Evolutionary conservation across 2,329 filamentous ascomycete genomes (phyloP).

Genomic region (Penicillium italicum): DNA sequence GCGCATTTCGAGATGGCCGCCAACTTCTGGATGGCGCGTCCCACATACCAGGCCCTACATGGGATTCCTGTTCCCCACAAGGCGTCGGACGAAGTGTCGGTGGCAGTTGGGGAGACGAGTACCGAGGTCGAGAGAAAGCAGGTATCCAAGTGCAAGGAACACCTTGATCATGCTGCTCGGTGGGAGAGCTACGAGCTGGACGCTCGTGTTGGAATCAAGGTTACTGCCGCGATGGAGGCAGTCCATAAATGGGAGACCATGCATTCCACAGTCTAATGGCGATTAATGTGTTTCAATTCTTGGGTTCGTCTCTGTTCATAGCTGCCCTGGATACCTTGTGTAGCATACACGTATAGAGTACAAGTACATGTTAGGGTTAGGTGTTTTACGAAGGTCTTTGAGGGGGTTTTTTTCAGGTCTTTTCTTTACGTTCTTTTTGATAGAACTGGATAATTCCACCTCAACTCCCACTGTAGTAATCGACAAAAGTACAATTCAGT

Average conservation of each 20-base stretch:
- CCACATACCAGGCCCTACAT: slow-evolving; percentile 38
- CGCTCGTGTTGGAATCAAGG: slow-evolving; percentile 51
- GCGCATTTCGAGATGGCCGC: slow-evolving; percentile 85
- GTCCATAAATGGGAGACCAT: slow-evolving; percentile 42
- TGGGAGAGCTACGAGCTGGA: slow-evolving; percentile 63
- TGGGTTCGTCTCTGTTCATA: background rate
- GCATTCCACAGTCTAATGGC: slow-evolving; percentile 17
- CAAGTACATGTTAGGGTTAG: background rate
- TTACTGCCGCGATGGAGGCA: slow-evolving; percentile 46
- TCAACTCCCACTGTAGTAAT: too few species aligned
- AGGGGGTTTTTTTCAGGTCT: background rate
- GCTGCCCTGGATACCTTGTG: background rate
- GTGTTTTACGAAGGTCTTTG: background rate
- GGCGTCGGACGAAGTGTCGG: slow-evolving; percentile 1
- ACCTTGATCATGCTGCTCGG: slow-evolving; percentile 54
- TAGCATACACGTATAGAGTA: slow-evolving; percentile 6
- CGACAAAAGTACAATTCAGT: too few species aligned
- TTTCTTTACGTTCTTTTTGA: background rate
- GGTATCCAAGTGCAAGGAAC: slow-evolving; percentile 53
- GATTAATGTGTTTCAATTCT: background rate
- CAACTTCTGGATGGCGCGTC: slow-evolving; percentile 68
- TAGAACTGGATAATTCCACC: too few species aligned
- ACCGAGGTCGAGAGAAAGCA: slow-evolving; percentile 33
- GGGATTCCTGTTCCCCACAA: slow-evolving; percentile 8
- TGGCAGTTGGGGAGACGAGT: background rate